These are phyloP conservation scores for Vitis hybrid DNA, from an alignment of 177 flowering plant genomes.

Conservation along the genomic window DNA sequence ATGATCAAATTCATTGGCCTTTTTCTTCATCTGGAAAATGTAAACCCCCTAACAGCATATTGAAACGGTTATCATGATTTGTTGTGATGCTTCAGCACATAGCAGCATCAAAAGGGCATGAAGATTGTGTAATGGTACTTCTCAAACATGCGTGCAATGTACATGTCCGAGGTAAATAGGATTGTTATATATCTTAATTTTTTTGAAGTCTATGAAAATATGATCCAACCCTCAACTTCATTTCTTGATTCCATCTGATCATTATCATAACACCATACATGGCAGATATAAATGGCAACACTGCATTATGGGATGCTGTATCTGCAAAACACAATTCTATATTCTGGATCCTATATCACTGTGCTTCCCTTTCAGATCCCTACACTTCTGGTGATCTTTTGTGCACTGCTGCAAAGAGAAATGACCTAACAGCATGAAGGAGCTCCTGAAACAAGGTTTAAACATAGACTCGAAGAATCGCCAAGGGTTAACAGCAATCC, in stretches of 20 bases:
- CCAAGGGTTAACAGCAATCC: slow-evolving; percentile 57
- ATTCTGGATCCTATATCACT: slow-evolving; percentile 62
- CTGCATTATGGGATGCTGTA: slow-evolving; percentile 89
- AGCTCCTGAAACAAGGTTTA: slow-evolving; percentile 64
- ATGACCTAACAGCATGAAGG: slow-evolving; percentile 61
- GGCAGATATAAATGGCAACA: slow-evolving; percentile 72
- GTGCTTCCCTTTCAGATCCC: slow-evolving; percentile 56
- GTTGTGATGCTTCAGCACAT: slow-evolving; percentile 52
- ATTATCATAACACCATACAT: slow-evolving; percentile 2
- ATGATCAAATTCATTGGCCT: background rate
- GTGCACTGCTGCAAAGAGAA: slow-evolving; percentile 71
- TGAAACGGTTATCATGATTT: background rate
- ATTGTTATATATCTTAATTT: no score
- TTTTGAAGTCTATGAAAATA: no score
- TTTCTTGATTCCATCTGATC: background rate
- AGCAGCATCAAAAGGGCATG: slow-evolving; percentile 84
- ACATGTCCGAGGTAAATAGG: slow-evolving; percentile 48
- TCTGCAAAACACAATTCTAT: slow-evolving; percentile 62
- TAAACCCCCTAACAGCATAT: background rate
- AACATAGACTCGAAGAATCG: slow-evolving; percentile 52
- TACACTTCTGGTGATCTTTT: slow-evolving; percentile 66
- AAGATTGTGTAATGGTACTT: slow-evolving; percentile 72
- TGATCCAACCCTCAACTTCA: background rate
- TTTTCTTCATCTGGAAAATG: background rate
- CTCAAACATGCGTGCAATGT: slow-evolving; percentile 51